Base-by-base conservation (phyloP, 768 basidiomycete species). In the Leccinum rimulosum region DNA sequence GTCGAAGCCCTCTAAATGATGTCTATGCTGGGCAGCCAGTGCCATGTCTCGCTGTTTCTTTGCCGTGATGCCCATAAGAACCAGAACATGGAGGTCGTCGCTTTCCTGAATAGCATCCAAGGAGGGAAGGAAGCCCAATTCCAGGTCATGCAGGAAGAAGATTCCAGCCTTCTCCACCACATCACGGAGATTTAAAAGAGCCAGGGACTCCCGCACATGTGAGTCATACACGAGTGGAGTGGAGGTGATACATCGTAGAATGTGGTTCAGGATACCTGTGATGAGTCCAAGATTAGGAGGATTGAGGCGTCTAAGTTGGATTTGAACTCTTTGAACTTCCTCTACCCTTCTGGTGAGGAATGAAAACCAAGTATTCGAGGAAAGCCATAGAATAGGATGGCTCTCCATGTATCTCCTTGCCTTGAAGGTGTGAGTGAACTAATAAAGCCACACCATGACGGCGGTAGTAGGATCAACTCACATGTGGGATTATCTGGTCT, bases 251-350 rank as follows among this genome's bases (percentile, higher is more conserved):
- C 28, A 28, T 28, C 28, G 28, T 28, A 28, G 28, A 28, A 28
- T 28, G 28, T 28, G 28, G 28, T 28, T 28, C 28, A 28, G 28
- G 28, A 28, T 28, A 28, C 28, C 28, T 28, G 28, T 28, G 28
- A 28, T 28, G 28, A 28, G 6, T 28, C 28, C 28, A 28, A 28
- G 28, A 28, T 28, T 28, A 7, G 28, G 28, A 8, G 28, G 28
- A 28, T 28, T 28, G 28, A 28, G 28, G 28, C 28, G 28, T 28
- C 11, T 56, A 0, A 62, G 33, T 1, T 33, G 14, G 1, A 60
- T 51, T 6, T 64, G 63, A 0, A 57, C 51, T 4, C 38, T 15
- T 22, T 64, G 52, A 1, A 63, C 51, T 11, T 56, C 54, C 6
- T 53, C 22, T 0, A 56, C 11, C 1, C 54, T 14, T 6, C 22